Evolutionary conservation across 768 basidiomycete species (phyloP).

Genomic region (Tulasnella calospora): DNA sequence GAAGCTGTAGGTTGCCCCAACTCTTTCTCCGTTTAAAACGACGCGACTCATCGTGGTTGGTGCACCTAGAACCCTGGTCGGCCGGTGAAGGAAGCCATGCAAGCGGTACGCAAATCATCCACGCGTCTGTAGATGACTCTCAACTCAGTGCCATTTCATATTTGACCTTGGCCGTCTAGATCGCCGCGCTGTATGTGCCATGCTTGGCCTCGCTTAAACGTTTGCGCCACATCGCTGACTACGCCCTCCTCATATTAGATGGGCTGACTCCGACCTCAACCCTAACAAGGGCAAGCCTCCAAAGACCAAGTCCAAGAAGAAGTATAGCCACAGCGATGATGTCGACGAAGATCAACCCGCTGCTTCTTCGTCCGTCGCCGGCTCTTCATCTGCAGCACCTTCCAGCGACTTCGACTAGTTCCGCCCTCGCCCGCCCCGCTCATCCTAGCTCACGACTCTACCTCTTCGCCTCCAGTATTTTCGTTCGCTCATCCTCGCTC

Average conservation of each 20-base stretch:
- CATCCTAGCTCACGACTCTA: no score
- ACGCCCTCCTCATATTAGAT: not conserved
- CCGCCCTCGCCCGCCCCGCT: not conserved
- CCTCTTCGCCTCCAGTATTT: not conserved
- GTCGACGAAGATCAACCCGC: not conserved
- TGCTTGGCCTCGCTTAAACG: not conserved
- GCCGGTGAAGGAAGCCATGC: constrained; percentile 9
- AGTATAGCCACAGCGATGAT: not conserved
- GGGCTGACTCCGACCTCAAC: constrained; percentile 3
- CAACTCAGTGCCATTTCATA: not conserved
- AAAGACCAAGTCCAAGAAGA: not conserved
- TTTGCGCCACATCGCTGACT: not conserved
- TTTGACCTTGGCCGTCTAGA: not conserved
- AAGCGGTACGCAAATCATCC: not conserved
- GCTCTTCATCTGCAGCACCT: constrained; percentile 6
- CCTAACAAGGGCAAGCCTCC: constrained; percentile 2
- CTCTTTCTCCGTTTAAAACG: not conserved
- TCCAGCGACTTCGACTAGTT: not conserved
- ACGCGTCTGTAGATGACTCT: not conserved
- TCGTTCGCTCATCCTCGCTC: not conserved
- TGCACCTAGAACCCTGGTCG: not conserved
- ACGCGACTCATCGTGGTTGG: not conserved
- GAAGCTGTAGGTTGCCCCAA: not conserved
- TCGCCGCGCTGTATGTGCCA: not conserved
- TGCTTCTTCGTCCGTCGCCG: not conserved